Percentiles rank a stretch among this genome's conserved stretches.
These are phyloP conservation scores for Curvularia lunata DNA, from an alignment of 2,329 filamentous ascomycete genomes.

Conservation along the genomic window DNA sequence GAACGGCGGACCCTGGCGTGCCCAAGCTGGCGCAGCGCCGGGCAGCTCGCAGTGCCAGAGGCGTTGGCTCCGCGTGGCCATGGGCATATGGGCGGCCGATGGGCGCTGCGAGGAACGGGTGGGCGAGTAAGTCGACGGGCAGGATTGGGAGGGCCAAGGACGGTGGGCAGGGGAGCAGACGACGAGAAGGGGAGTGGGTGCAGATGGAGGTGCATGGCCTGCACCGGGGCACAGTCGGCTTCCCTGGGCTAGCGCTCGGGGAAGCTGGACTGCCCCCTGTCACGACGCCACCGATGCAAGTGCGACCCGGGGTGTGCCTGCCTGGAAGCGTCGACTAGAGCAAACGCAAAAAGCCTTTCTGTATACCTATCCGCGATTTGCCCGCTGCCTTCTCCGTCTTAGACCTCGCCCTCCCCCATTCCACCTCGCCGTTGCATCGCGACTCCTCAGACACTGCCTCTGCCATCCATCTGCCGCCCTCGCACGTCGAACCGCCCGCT, in stretches of 20 bases:
- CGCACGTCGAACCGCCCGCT: slow-evolving; percentile 19
- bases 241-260: slow-evolving; percentile 21
- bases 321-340: slow-evolving; percentile 19
- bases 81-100: neutral
- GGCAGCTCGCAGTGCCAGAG: slow-evolving; percentile 16
- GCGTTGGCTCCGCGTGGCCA: neutral
- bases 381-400: slow-evolving; percentile 20
- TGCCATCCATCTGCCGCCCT: slow-evolving; percentile 28
- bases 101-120: too few species aligned
- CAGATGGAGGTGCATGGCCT: neutral
- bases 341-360: slow-evolving; percentile 39
- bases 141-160: too few species aligned
- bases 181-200: too few species aligned
- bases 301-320: slow-evolving; percentile 12
- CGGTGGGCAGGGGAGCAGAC: too few species aligned
- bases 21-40: neutral
- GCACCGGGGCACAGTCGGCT: slow-evolving; percentile 18
- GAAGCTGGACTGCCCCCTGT: slow-evolving; percentile 27
- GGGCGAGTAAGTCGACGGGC: neutral
- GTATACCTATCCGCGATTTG: slow-evolving; percentile 21
- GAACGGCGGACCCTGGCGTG: slow-evolving; percentile 19
- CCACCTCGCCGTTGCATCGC: slow-evolving; percentile 12
- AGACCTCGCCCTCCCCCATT: slow-evolving; percentile 17
- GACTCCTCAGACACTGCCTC: slow-evolving; percentile 14
- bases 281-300: slow-evolving; percentile 23